Base-by-base conservation (phyloP, 176 grass and related monocot species). In the Triticum urartu region DNA sequence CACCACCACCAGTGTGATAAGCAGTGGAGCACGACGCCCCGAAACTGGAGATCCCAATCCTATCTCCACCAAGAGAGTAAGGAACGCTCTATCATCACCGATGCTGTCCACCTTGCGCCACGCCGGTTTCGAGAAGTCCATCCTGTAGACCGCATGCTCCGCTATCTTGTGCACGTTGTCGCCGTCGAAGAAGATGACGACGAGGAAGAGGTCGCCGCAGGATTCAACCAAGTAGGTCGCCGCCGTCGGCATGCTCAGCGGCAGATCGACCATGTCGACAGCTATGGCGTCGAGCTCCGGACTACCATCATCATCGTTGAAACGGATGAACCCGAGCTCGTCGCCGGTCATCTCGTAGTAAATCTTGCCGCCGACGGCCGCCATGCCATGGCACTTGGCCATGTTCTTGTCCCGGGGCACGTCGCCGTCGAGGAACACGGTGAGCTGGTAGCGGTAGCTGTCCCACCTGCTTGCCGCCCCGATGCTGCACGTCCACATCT, bases 71-170 rank as follows among this genome's bases (percentile, higher is more conserved):
- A 13, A 77, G 39, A 21, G 26, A 26, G 26, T 26, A 26, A 76
- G 83, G 21, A 76, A 65, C 38, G 50, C 59, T 28, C 71, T 30
- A 18, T 76, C 58, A 2, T 11, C 70, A 5, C 70, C 70, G 0
- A 75, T 76, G 11, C 10, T 13, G 20, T 75, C 82, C 32, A 84
- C 82, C 82, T 45, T 47, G 36, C 71, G 0, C 71, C 82, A 84
- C 4, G 39, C 71, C 11, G n/a, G n/a, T n/a, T n/a, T n/a, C n/a
- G n/a, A n/a, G n/a, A n/a, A n/a, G n/a, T n/a, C 82, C 82, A 76
- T 84, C 71, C 2, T 64, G 59, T 76, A 84, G 6, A 76, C 20
- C 0, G 39, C 4, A 9, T 48, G 25, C 38, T 64, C 28, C 12
- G 83, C 72, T 12, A 85, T 6, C 83, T 36, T 65, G 83, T 77